Conservation (phyloP, 179 eudicot species). For the Dionaea muscipula region DNA sequence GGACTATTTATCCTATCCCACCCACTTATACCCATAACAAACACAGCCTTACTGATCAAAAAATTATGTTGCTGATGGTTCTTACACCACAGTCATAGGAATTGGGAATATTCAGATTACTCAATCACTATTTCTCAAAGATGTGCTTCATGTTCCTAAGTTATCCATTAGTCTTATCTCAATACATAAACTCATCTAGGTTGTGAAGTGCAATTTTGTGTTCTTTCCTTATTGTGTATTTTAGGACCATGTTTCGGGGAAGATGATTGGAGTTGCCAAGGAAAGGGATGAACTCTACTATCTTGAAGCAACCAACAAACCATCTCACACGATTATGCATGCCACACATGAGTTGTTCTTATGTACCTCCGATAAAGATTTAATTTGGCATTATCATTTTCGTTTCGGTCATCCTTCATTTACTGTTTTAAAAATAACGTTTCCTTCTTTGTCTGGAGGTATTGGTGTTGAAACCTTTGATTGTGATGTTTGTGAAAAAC, state of each 20-base stretch:
- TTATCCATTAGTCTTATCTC: too few species aligned
- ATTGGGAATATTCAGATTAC: background rate
- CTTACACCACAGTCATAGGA: background rate
- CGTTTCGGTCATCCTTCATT: background rate
- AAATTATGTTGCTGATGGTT: background rate
- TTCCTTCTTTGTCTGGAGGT: background rate
- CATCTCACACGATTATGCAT: too few species aligned
- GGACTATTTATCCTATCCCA: background rate
- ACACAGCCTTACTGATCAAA: too few species aligned
- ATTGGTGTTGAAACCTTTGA: background rate
- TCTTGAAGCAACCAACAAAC: background rate
- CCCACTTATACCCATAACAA: too few species aligned
- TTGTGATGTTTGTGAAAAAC: background rate
- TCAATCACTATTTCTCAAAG: background rate
- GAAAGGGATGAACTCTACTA: background rate
- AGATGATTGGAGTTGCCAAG: conserved; percentile 7
- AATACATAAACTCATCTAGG: too few species aligned
- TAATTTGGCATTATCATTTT: background rate
- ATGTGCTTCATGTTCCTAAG: background rate
- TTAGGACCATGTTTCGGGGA: background rate
- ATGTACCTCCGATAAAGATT: background rate
- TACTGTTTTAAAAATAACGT: background rate
- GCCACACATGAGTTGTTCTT: too few species aligned
- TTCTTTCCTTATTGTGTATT: background rate
- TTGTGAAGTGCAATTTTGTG: too few species aligned